phyloP scores from a whole-genome alignment of 352 stramenopile genomes.

The Globisporangium radiosum region DNA sequence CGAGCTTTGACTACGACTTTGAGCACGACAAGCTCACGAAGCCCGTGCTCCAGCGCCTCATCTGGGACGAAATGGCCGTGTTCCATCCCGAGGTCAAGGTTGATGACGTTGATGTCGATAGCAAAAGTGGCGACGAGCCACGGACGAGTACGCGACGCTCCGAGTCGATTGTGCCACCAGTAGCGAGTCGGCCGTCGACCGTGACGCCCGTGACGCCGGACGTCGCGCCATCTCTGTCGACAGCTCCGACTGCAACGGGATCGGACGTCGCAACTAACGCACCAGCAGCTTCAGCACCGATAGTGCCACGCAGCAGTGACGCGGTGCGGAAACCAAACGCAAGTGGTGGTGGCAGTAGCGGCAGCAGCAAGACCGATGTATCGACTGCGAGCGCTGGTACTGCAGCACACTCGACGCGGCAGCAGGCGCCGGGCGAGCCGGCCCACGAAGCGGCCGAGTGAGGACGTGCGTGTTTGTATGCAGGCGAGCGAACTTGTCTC shows the following conservation, averaged over 20 bases:
- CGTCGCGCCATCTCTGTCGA: slow-evolving; percentile 15
- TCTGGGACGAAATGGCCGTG: slow-evolving; percentile 78
- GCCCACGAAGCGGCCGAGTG: slow-evolving; percentile 28
- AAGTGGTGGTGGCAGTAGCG: slow-evolving; percentile 12
- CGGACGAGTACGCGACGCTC: too few relatives aligned
- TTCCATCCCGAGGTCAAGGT: slow-evolving; percentile 66
- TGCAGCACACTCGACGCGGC: slow-evolving; percentile 20
- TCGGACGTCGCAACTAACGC: too few relatives aligned
- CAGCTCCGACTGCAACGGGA: slow-evolving; percentile 1
- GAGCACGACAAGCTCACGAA: slow-evolving; percentile 86
- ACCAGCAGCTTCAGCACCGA: not conserved
- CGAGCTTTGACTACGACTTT: slow-evolving; percentile 83
- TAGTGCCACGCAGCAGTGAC: slow-evolving; percentile 1
- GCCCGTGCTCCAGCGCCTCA: slow-evolving; percentile 70
- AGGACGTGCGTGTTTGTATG: too few relatives aligned
- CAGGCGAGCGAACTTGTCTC: too few relatives aligned
- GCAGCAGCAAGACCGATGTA: too few relatives aligned
- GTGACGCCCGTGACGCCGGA: slow-evolving; percentile 32
- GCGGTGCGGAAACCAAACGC: not conserved
- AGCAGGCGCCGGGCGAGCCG: slow-evolving; percentile 42
- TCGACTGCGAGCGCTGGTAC: slow-evolving; percentile 3
- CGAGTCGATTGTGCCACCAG: slow-evolving; percentile 11
- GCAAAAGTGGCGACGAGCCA: not conserved
- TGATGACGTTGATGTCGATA: slow-evolving; percentile 11
- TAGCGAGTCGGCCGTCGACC: slow-evolving; percentile 17